Evolutionary conservation across 352 stramenopile species (phyloP).

Genomic region (Globisporangium cystogenes): DNA sequence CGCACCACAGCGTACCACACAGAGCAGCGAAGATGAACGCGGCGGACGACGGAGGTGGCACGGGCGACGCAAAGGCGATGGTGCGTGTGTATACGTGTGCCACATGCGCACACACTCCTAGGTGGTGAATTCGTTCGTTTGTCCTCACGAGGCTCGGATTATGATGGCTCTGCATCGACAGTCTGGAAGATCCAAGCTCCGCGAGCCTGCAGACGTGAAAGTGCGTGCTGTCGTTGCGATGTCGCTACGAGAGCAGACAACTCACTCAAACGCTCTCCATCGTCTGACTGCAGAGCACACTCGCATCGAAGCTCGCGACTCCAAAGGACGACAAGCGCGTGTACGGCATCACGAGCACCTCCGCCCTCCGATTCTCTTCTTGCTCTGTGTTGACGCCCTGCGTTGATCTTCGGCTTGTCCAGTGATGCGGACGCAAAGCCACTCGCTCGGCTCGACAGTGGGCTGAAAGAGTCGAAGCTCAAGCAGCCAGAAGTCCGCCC

Average conservation of each 20-base stretch:
- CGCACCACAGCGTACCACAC: too few species aligned
- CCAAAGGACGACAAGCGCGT: conserved; percentile 30
- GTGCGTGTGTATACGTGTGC: conserved; percentile 2
- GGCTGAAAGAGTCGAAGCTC: conserved; percentile 63
- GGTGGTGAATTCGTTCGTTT: too few species aligned
- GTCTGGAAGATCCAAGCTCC: conserved; percentile 21
- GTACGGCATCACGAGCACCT: conserved; percentile 4
- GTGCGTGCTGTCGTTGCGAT: conserved; percentile 3
- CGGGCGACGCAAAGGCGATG: conserved; percentile 8
- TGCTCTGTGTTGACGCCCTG: too few species aligned
- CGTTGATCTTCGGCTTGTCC: not conserved
- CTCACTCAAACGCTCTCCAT: too few species aligned
- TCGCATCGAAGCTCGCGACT: conserved; percentile 6
- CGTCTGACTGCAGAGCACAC: not conserved
- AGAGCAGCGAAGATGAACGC: conserved; percentile 7
- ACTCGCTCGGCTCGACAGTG: conserved; percentile 8
- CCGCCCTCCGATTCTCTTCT: not conserved
- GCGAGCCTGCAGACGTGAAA: conserved; percentile 25
- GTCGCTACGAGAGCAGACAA: not conserved
- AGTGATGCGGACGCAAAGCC: conserved; percentile 17
- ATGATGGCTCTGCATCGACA: not conserved
- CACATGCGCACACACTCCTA: not conserved
- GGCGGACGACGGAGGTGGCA: conserved; percentile 2
- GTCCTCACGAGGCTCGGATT: not conserved
- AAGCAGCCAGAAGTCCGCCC: conserved; percentile 48